Evolutionary conservation across 2,329 filamentous ascomycete species (phyloP), one percentile per base, ranked within the genome.

Genomic region (Neurospora sp.): DNA sequence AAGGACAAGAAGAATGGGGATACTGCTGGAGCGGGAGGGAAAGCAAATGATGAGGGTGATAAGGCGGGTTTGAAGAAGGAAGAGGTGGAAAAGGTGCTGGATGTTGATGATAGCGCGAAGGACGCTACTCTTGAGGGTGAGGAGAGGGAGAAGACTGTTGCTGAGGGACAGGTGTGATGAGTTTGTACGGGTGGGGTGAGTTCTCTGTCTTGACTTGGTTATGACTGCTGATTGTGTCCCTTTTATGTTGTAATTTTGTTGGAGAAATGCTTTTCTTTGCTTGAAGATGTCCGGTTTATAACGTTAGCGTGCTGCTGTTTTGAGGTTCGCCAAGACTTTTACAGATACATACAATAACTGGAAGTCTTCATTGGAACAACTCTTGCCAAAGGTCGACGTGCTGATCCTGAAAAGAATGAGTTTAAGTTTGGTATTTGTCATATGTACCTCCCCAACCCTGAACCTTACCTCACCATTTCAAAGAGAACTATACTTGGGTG

Each of bases 91-190:
- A 70, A 75, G 69, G 75, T 77, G 38, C 67, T 78, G 66, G 77
- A 78, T 72, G 71, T 79, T 33, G 77, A 79, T 68, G 77, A 79
- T 68, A 77, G 77, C 67, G 77, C 76, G 3, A 77, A 77, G 73
- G 77, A 79, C 70, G 77, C 75, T 15, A 73, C 73, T n/a, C 37
- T 72, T 41, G 68, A 70, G 65, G 69, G 68, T 15, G 70, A 69
- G 67, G 68, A 68, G n/a, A 62, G 46, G 38, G 72, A 74, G 67
- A 65, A 71, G 36, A 67, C 36, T 67, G 41, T 73, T 73, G 68
- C 28, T 62, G 52, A 62, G 52, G 52, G 52, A 15, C 52, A 62
- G 52, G 28, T 62, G 28, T 62, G 15, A 62, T 36, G 28, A 36
- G 33, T 36, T 36, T 36, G 33, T 36, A 36, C 33, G 33, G 33